A percentile compares a stretch with the other conserved stretches of the same genome.
These are phyloP conservation scores for Chrysanthemum lavandulifolium DNA, from an alignment of 129 eudicot genomes.

Conservation along the genomic window DNA sequence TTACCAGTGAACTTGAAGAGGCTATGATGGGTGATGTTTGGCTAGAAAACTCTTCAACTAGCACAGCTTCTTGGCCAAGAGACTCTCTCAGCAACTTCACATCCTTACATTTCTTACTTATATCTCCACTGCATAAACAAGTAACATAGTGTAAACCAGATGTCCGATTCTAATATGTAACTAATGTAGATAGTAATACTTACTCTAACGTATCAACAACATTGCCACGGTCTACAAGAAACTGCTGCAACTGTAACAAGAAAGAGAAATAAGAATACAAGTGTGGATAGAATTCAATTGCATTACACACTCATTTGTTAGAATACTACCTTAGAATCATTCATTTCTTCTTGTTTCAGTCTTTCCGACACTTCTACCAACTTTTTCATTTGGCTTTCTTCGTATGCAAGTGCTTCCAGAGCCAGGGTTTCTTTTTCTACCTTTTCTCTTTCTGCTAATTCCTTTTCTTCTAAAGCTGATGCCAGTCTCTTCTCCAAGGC, in stretches of 20 bases:
- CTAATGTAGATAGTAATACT: background rate
- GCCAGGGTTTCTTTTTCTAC: slow-evolving; percentile 40
- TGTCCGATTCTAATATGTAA: slow-evolving; percentile 29
- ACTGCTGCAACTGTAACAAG: slow-evolving; percentile 57
- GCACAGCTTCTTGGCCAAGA: slow-evolving; percentile 43
- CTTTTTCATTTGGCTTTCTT: slow-evolving; percentile 50
- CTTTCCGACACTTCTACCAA: slow-evolving; percentile 48
- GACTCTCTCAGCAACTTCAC: slow-evolving; percentile 56
- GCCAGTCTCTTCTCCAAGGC: slow-evolving; percentile 29
- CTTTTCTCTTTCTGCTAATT: slow-evolving; percentile 43
- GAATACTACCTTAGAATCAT: slow-evolving; percentile 53
- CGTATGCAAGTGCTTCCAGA: slow-evolving; percentile 35
- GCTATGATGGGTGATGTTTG: background rate
- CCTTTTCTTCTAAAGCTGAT: slow-evolving; percentile 29
- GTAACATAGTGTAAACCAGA: background rate
- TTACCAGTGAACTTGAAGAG: background rate
- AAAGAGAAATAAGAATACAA: background rate
- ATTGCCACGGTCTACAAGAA: slow-evolving; percentile 59
- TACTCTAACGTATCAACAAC: slow-evolving; percentile 40
- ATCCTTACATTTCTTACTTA: slow-evolving; percentile 61
- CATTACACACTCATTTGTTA: background rate
- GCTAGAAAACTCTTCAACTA: background rate
- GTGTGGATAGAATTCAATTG: background rate
- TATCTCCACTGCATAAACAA: slow-evolving; percentile 64
- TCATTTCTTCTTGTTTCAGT: slow-evolving; percentile 55